Evolutionary conservation across 495 filamentous ascomycete genomes (phyloP).

Genomic region (Lasiosphaeria miniovina): DNA sequence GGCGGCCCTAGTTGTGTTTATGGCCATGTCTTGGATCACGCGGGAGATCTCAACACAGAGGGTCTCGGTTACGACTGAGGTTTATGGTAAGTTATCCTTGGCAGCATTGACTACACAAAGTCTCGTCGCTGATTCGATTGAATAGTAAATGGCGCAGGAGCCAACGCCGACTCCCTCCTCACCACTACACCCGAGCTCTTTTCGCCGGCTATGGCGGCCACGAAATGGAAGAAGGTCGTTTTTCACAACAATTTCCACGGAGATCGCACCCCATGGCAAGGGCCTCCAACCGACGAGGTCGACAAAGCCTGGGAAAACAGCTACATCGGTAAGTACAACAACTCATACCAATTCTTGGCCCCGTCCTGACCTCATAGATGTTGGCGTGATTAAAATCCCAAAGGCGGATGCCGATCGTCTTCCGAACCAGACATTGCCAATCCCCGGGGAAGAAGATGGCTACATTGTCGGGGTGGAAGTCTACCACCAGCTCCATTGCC

Average conservation of each 20-base stretch:
- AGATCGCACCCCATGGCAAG: constrained; percentile 6
- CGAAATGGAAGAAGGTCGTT: constrained; percentile 9
- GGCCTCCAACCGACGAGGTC: constrained; percentile 8
- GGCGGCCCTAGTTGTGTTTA: background rate
- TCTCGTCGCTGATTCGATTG: background rate
- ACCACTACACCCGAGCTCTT: constrained; percentile 7
- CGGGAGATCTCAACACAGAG: background rate
- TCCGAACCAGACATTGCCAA: constrained; percentile 8
- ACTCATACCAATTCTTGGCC: background rate
- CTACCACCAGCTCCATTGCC: constrained; percentile 23
- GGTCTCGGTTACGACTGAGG: background rate
- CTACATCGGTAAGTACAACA: constrained; percentile 1
- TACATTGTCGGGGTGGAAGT: constrained; percentile 14
- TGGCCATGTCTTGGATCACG: background rate
- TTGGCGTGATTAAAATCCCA: constrained; percentile 10
- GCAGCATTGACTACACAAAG: background rate
- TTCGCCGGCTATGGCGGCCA: constrained; percentile 1
- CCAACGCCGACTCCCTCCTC: background rate
- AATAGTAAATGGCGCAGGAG: background rate
- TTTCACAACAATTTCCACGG: constrained; percentile 9
- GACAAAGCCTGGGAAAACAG: constrained; percentile 6
- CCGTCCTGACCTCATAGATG: background rate
- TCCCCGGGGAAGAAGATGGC: constrained; percentile 3
- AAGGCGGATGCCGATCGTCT: constrained; percentile 5
- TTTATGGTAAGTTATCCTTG: background rate